Evolutionary conservation across 2,329 filamentous ascomycete genomes (phyloP).

Genomic region (Fusarium fracticaudum): DNA sequence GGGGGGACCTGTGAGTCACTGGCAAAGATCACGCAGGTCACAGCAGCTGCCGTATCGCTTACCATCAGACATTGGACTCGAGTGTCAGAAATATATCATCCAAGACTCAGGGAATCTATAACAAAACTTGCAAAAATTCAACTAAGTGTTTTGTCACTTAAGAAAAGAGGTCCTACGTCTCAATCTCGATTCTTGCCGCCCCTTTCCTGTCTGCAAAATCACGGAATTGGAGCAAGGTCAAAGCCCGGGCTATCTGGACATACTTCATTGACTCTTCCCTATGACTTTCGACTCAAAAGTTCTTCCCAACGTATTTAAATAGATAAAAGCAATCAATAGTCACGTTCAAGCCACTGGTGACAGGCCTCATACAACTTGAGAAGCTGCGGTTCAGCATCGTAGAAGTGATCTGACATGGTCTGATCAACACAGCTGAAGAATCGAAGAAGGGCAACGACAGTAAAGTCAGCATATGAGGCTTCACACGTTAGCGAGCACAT

Average conservation of each 20-base stretch:
- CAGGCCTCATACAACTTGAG: background rate
- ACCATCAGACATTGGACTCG: background rate
- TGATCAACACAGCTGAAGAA: background rate
- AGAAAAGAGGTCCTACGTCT: background rate
- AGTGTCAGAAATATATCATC: background rate
- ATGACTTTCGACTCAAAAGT: background rate
- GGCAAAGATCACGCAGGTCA: background rate
- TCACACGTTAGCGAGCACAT: background rate
- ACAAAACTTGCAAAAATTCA: fast-evolving
- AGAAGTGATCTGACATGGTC: background rate
- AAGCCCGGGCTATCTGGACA: background rate
- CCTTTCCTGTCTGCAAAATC: background rate
- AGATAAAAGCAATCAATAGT: background rate
- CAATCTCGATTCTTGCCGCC: background rate
- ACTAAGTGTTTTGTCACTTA: background rate
- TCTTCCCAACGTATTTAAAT: fast-evolving
- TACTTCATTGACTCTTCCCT: too few species aligned
- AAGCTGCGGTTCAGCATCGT: background rate
- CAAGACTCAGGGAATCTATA: background rate
- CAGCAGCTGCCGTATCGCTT: background rate
- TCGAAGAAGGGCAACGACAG: background rate
- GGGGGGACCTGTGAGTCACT: background rate
- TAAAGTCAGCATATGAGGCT: background rate
- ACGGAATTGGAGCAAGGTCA: too few species aligned
- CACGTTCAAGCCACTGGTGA: background rate